Evolutionary conservation across 2,329 filamentous ascomycete genomes (phyloP).

Genomic region (Beauveria australis): DNA sequence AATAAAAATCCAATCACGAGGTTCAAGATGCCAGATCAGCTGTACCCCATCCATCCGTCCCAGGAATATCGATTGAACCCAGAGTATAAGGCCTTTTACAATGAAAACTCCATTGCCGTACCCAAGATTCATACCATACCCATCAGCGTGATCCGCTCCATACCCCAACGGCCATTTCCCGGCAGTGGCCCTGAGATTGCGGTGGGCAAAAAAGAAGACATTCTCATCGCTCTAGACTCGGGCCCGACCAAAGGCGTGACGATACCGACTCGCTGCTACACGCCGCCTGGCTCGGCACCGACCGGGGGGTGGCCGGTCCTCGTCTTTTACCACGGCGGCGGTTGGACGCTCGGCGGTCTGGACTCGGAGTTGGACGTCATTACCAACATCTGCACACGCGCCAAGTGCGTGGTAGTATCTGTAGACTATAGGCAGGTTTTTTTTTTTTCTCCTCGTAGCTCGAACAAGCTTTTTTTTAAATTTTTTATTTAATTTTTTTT

Average conservation of each 20-base stretch:
- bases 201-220: not conserved
- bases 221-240: conserved; percentile 16
- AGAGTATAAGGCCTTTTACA: conserved; percentile 2
- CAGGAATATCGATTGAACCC: conserved; percentile 3
- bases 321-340: conserved; percentile 42
- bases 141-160: not conserved
- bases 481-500: not conserved
- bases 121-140: not conserved
- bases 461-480: not conserved
- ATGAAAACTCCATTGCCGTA: not conserved
- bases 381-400: conserved; percentile 32
- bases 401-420: conserved; percentile 11
- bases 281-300: conserved; percentile 29
- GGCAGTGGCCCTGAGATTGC: not conserved
- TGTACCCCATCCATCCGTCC: conserved; percentile 13
- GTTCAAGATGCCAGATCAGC: conserved; percentile 21
- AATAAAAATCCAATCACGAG: not conserved
- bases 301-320: conserved; percentile 37
- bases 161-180: not conserved
- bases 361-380: conserved; percentile 41
- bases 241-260: conserved; percentile 21
- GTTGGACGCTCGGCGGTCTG: conserved; percentile 42
- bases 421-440: conserved; percentile 6
- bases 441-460: too few relatives aligned
- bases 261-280: conserved; percentile 34